phyloP scores from a whole-genome alignment of 305 asterid genomes.

The Plantago coronopus region DNA sequence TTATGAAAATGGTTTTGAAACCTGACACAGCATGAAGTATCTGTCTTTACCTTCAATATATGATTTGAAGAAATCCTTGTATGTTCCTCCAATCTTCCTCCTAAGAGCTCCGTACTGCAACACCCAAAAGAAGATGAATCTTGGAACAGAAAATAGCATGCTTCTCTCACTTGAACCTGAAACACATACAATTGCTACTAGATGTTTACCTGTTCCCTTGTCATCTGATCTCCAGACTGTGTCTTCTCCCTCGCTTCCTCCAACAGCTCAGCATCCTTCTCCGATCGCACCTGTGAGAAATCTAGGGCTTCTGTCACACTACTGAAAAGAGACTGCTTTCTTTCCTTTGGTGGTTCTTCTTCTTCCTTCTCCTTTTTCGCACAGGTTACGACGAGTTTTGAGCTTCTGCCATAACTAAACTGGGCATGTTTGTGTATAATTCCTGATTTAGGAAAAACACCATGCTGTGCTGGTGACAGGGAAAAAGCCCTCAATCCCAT shows the following conservation, averaged over 20 bases:
- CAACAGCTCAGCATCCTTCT: slow-evolving; percentile 64
- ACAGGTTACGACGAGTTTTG: slow-evolving; percentile 28
- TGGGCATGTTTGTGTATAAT: slow-evolving; percentile 11
- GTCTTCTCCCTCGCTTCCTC: slow-evolving; percentile 70
- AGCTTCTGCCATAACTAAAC: slow-evolving; percentile 13
- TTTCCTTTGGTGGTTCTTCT: slow-evolving; percentile 26
- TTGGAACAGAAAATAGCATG: neutral
- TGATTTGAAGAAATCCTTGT: slow-evolving; percentile 95
- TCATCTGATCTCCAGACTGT: slow-evolving; percentile 68
- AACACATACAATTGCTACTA: neutral
- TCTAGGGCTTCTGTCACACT: slow-evolving; percentile 79
- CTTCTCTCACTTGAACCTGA: neutral
- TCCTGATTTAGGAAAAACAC: slow-evolving; percentile 22
- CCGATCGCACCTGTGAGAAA: slow-evolving; percentile 80
- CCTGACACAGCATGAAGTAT: too few species aligned
- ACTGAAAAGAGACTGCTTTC: slow-evolving; percentile 51
- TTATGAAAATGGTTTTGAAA: too few species aligned
- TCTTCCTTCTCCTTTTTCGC: slow-evolving; percentile 45
- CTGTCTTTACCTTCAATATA: slow-evolving; percentile 62
- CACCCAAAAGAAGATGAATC: neutral
- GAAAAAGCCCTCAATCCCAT: slow-evolving; percentile 60
- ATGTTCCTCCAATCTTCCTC: slow-evolving; percentile 96
- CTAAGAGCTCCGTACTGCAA: slow-evolving; percentile 85
- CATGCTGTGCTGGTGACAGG: slow-evolving; percentile 49
- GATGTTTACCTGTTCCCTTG: slow-evolving; percentile 56